These are phyloP conservation scores for Magnolia sinica DNA, from an alignment of 164 flowering plant genomes.

Conservation along the genomic window DNA sequence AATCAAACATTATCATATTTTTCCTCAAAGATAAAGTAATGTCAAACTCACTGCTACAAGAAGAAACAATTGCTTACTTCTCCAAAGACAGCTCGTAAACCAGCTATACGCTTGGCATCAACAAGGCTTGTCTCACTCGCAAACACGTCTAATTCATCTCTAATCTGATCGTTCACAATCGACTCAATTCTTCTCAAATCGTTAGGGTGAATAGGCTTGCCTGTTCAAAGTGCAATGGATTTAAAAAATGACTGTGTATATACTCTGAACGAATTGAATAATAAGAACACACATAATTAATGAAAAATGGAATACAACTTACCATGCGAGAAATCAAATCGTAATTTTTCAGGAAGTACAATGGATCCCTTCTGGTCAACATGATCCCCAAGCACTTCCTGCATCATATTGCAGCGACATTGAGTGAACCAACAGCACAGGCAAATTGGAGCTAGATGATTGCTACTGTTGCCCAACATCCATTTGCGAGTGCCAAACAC, in stretches of 20 bases:
- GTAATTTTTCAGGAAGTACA: slow-evolving; percentile 93
- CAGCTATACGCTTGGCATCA: slow-evolving; percentile 83
- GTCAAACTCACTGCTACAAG: not conserved
- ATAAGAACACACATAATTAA: not conserved
- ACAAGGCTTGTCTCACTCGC: slow-evolving; percentile 66
- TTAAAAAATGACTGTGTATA: not conserved
- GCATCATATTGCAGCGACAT: slow-evolving; percentile 16
- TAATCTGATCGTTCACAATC: slow-evolving; percentile 82
- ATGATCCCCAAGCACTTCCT: slow-evolving; percentile 96
- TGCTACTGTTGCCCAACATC: no score
- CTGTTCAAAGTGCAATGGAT: slow-evolving; percentile 35
- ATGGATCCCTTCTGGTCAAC: slow-evolving; percentile 99
- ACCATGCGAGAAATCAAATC: slow-evolving; percentile 99
- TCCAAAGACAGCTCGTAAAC: slow-evolving; percentile 97
- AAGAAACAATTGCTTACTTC: slow-evolving; percentile 55
- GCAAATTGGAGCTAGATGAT: no score
- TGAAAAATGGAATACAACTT: slow-evolving; percentile 13
- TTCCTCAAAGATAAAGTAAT: no score
- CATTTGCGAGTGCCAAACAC: no score
- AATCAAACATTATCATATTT: no score
- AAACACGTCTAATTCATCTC: slow-evolving; percentile 73
- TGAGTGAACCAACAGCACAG: no score
- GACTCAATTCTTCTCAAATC: slow-evolving; percentile 70
- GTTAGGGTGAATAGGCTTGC: slow-evolving; percentile 74
- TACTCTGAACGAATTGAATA: not conserved